Evolutionary conservation across 805 yeast genomes (phyloP).

Genomic region (Cyberlindnera sargentensis): DNA sequence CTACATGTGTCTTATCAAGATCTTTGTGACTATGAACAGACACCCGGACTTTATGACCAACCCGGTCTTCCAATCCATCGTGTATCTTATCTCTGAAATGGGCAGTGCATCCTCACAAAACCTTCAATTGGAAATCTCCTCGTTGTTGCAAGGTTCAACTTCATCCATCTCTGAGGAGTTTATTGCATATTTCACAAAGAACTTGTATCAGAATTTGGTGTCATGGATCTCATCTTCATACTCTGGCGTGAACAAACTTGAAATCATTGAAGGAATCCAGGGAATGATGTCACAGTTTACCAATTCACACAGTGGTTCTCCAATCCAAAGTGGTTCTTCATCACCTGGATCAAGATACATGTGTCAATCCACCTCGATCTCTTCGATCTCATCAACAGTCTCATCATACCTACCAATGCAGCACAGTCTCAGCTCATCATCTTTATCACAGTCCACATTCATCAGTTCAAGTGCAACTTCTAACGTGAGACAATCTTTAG

Average conservation of each 20-base stretch:
- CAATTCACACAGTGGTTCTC: background rate
- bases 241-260: conserved; percentile 1
- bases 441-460: background rate
- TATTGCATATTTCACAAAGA: conserved; percentile 3
- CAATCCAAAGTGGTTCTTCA: conserved; percentile 1
- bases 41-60: conserved; percentile 5
- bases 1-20: conserved; percentile 37
- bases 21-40: conserved; percentile 27
- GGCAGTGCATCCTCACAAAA: conserved; percentile 1
- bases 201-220: conserved; percentile 3
- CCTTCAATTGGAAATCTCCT: conserved; percentile 2
- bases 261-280: background rate
- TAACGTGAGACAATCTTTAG: background rate
- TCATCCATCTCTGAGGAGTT: conserved; percentile 1
- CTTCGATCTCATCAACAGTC: background rate
- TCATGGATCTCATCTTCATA: conserved; percentile 3
- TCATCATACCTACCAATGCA: background rate
- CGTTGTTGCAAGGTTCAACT: background rate
- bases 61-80: conserved; percentile 19
- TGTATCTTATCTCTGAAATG: conserved; percentile 14
- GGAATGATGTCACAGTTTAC: background rate
- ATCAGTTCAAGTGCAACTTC: background rate
- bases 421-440: background rate
- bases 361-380: background rate
- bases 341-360: background rate